phyloP scores from a whole-genome alignment of 2,329 filamentous ascomycete species.

The Boeremia lycopersici region DNA sequence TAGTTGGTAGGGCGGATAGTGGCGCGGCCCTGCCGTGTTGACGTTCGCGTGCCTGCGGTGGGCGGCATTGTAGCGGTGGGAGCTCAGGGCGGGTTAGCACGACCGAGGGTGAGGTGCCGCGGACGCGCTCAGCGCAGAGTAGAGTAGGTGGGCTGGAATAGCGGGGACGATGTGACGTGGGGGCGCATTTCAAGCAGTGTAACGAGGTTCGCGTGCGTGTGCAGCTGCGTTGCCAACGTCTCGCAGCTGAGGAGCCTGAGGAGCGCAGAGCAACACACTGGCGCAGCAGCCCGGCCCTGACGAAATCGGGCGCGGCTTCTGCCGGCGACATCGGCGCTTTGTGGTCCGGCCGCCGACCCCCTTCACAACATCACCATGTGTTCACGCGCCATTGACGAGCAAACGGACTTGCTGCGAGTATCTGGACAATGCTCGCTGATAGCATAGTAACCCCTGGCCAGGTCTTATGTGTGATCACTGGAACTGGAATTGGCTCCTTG shows the following conservation, averaged over 20 bases:
- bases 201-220: conserved; percentile 28
- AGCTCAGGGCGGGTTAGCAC: conserved; percentile 24
- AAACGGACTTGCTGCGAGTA: no score
- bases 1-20: conserved; percentile 57
- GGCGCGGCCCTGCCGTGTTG: conserved; percentile 54
- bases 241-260: conserved; percentile 10
- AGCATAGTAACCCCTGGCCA: no score
- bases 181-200: conserved; percentile 38
- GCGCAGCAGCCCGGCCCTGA: conserved; percentile 30
- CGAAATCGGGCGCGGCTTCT: conserved; percentile 17
- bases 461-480: no score
- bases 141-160: conserved; percentile 21
- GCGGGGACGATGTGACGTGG: conserved; percentile 28
- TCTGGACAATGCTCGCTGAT: no score
- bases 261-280: conserved; percentile 19
- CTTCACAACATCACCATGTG: not conserved
- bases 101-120: conserved; percentile 23
- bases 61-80: conserved; percentile 42
- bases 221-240: conserved; percentile 24
- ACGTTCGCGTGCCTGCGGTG: conserved; percentile 44
- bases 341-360: not conserved
- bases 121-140: conserved; percentile 27
- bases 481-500: no score
- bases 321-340: conserved; percentile 13
- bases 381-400: not conserved